phyloP scores from a whole-genome alignment of 2,329 filamentous ascomycete genomes.

The Sporothrix dimorphospora region DNA sequence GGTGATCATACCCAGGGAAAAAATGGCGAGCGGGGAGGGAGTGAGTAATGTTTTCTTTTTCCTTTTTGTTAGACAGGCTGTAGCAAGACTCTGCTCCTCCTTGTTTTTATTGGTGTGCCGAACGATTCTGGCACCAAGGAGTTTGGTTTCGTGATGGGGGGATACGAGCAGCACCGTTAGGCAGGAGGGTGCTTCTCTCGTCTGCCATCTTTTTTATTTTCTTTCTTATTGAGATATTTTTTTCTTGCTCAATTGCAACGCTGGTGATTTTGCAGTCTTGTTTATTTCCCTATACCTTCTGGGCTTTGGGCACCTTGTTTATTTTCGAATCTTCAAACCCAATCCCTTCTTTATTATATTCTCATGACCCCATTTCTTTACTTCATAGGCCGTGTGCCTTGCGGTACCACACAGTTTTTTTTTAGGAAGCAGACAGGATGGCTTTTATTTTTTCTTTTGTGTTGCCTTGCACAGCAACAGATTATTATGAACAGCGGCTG shows the following conservation, averaged over 20 bases:
- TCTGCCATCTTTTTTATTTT: neutral
- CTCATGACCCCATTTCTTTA: neutral
- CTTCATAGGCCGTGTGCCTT: neutral
- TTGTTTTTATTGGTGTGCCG: neutral
- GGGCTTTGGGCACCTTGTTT: neutral
- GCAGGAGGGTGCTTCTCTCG: slow-evolving; percentile 2
- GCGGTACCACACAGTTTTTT: neutral
- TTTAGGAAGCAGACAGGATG: neutral
- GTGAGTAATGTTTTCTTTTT: neutral
- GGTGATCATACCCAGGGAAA: slow-evolving; percentile 9
- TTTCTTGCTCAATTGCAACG: neutral
- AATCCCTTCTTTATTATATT: neutral
- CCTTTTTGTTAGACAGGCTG: neutral
- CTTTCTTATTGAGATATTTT: neutral
- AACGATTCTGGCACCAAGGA: neutral
- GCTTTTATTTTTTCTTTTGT: no score
- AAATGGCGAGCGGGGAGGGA: neutral
- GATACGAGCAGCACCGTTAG: neutral
- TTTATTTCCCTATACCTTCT: neutral
- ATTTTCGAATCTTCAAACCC: neutral
- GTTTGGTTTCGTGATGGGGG: neutral
- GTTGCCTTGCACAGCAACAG: no score
- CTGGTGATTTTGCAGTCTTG: neutral
- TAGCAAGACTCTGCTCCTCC: neutral
- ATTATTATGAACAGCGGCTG: no score